Percentiles rank a stretch among this genome's conserved stretches.
Conservation (phyloP, 208 protist genomes). For the Crithidia sp. region DNA sequence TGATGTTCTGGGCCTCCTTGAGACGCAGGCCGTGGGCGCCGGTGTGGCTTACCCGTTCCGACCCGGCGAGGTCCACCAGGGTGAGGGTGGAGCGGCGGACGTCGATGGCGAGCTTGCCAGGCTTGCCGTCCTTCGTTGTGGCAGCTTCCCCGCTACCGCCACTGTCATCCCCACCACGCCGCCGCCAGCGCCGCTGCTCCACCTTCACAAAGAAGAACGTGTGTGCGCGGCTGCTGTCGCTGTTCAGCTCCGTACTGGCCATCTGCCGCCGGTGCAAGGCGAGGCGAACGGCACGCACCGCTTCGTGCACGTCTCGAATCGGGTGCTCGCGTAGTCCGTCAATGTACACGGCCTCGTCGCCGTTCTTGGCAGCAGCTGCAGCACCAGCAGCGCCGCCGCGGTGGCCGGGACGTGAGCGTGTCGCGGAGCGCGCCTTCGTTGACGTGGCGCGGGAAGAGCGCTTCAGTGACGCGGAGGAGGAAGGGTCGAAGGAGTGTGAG, state of each 20-base stretch:
- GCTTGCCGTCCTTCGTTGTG: not conserved
- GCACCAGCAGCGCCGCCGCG: not conserved
- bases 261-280: conserved; percentile 58
- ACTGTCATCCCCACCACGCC: not conserved
- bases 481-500: not conserved
- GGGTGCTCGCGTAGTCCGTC: conserved; percentile 54
- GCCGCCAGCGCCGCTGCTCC: conserved; percentile 29
- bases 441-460: not conserved
- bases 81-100: conserved; percentile 46
- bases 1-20: conserved; percentile 91
- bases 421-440: not conserved
- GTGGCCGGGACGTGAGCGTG: not conserved
- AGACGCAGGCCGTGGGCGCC: conserved; percentile 71
- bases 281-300: conserved; percentile 36
- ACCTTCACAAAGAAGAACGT: conserved; percentile 79
- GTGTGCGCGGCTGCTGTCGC: conserved; percentile 83
- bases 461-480: not conserved
- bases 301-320: conserved; percentile 41
- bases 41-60: conserved; percentile 83
- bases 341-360: conserved; percentile 38
- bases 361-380: conserved; percentile 2
- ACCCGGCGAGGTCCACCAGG: conserved; percentile 93
- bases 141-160: not conserved
- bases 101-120: not conserved
- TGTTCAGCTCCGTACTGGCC: conserved; percentile 82